Base-by-base conservation (phyloP, 2,329 filamentous ascomycete genomes). In the Hypoxylon sp. region DNA sequence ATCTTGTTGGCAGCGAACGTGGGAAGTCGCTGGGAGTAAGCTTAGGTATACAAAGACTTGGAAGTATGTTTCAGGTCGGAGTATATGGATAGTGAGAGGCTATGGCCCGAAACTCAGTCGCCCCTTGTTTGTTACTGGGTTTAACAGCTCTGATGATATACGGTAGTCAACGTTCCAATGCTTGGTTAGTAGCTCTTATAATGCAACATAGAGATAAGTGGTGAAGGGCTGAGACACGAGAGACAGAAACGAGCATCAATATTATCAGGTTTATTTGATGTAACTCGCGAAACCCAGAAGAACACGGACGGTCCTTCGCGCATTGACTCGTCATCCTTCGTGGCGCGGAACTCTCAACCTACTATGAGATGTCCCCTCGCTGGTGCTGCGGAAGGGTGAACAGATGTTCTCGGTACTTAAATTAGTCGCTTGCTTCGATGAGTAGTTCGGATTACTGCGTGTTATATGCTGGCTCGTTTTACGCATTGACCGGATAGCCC, bases 291-390 rank as follows among this genome's bases (percentile, higher is more conserved):
- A 28, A 16, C 12, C 9, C 12, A 32, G 6, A 36, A 33, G 33
- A 20, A 4, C 22, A n/a, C 2, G 18, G 12, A 22, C 32, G 20
- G 38, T 4, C n/a, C 18, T 12, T 26, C 14, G 26, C 30, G 7
- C 45, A 16, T 16, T 42, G 58, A 24, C 18, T 16, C 16, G 12
- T 30, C 7, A 12, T 38, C 50, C 48, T 55, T 49, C 7, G 26
- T 49, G 28, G 16, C 7, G 26, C 44, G 20, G 24, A 60, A 48
- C 30, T 28, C 12, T 53, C 18, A 53, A 30, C 18, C n/a, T 60
- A 8, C 30, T 16, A 4, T 11, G 14, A 2, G 20, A 30, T 16
- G n/a, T 38, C 24, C 14, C 24, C 42, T 45, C 18, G 28, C 18
- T 44, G 14, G n/a, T 4, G 6, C 3, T 2, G 14, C 16, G 1